Conservation (phyloP, 352 stramenopile species). For the Lagenidium giganteum region DNA sequence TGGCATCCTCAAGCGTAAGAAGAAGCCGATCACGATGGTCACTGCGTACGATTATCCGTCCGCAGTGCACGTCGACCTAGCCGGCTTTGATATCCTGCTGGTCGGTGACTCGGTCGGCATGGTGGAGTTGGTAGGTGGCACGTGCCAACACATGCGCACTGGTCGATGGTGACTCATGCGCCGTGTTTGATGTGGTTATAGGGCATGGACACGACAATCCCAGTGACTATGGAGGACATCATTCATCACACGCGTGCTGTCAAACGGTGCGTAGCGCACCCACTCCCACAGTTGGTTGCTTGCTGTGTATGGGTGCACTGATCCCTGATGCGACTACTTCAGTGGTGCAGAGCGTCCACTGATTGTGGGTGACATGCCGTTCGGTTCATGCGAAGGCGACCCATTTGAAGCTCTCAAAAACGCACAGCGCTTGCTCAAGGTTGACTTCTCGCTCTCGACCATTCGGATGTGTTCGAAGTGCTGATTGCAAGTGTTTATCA, state of each 20-base stretch:
- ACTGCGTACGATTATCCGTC: constrained; percentile 98
- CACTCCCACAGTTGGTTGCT: background rate
- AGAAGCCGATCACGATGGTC: constrained; percentile 98
- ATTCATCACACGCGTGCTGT: constrained; percentile 97
- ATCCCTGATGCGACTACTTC: background rate
- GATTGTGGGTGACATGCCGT: constrained; percentile 98
- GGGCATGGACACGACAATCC: constrained; percentile 86
- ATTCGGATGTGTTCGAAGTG: background rate
- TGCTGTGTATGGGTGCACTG: background rate
- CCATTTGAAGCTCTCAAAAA: constrained; percentile 92
- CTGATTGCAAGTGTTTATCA: constrained; percentile 20
- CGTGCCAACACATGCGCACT: constrained; percentile 23
- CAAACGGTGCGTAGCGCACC: constrained; percentile 51
- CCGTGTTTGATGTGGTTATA: constrained; percentile 19
- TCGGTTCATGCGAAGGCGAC: constrained; percentile 94
- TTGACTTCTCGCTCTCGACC: too few relatives aligned
- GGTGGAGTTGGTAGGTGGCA: constrained; percentile 95
- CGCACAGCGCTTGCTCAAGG: constrained; percentile 92
- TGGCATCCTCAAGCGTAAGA: constrained; percentile 89
- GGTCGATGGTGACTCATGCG: constrained; percentile 1
- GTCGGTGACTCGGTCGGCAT: constrained; percentile 98
- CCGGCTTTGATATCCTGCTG: constrained; percentile 97
- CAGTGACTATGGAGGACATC: constrained; percentile 98
- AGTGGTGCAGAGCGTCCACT: constrained; percentile 84
- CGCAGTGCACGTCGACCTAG: constrained; percentile 96